Percentiles rank a stretch among this genome's conserved stretches.
These are phyloP conservation scores for Scleroderma citrinum DNA, from an alignment of 768 basidiomycete genomes.

Conservation along the genomic window DNA sequence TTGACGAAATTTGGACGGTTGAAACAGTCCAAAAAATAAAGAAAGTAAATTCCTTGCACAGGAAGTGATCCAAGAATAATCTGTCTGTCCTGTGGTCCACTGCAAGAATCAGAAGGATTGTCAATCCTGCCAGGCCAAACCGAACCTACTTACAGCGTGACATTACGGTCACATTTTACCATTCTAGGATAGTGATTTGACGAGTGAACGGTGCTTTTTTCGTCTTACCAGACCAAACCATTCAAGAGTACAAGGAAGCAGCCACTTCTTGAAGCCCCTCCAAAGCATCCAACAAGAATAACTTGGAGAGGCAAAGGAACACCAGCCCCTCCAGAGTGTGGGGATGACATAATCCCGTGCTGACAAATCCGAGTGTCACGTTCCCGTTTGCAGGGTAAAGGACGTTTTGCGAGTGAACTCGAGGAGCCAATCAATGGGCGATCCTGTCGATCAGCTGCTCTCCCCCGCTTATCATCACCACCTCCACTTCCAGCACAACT, in stretches of 20 bases:
- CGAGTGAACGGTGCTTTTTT: neutral
- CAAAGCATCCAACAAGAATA: no score
- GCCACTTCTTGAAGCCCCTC: no score
- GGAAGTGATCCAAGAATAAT: neutral
- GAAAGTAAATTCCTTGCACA: neutral
- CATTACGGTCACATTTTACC: conserved; percentile 28
- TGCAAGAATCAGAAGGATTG: conserved; percentile 15
- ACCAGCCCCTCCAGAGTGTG: no score
- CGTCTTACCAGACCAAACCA: no score
- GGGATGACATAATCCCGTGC: no score
- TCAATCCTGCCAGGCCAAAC: conserved; percentile 19
- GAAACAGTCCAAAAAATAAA: conserved; percentile 6
- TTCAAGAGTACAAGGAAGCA: no score
- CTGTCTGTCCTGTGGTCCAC: conserved; percentile 1
- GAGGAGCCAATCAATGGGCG: conserved; percentile 47
- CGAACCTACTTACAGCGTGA: conserved; percentile 34
- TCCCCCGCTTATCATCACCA: conserved; percentile 46
- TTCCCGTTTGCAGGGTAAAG: neutral
- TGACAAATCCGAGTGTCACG: neutral
- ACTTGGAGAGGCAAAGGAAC: no score
- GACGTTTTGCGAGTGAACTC: conserved; percentile 22
- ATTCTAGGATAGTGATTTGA: conserved; percentile 5
- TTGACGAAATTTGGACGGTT: conserved; percentile 8
- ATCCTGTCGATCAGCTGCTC: conserved; percentile 60
- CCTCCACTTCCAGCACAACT: conserved; percentile 29